Conservation (phyloP, 495 filamentous ascomycete genomes). For the Penicillium egyptiacum region DNA sequence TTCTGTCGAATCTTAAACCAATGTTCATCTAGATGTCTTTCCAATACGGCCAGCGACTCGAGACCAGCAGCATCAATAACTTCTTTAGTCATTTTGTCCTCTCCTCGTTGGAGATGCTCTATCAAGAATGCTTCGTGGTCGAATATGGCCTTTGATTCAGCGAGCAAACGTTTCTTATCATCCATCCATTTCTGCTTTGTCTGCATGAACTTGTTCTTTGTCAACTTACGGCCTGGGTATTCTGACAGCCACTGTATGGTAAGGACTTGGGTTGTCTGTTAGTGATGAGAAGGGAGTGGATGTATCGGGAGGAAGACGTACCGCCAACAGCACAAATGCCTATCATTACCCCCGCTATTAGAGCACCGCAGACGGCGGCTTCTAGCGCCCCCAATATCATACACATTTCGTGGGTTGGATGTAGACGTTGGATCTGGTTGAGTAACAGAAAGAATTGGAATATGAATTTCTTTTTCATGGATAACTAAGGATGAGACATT, state of each 20-base stretch:
- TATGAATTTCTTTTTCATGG: background rate
- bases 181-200: background rate
- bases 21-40: background rate
- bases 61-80: background rate
- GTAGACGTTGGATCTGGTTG: background rate
- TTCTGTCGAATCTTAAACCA: background rate
- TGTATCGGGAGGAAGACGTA: background rate
- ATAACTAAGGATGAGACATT: background rate
- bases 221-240: background rate
- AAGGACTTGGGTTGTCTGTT: background rate
- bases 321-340: background rate
- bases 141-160: background rate
- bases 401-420: background rate
- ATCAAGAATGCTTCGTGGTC: background rate
- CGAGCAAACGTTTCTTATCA: background rate
- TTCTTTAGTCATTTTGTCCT: background rate
- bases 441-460: background rate
- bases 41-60: background rate
- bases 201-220: background rate
- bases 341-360: background rate
- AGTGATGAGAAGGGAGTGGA: background rate
- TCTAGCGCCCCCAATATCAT: background rate
- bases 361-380: background rate
- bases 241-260: background rate
- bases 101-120: background rate